Conservation (phyloP, 257 asterid genomes). For the Penstemon barbatus region DNA sequence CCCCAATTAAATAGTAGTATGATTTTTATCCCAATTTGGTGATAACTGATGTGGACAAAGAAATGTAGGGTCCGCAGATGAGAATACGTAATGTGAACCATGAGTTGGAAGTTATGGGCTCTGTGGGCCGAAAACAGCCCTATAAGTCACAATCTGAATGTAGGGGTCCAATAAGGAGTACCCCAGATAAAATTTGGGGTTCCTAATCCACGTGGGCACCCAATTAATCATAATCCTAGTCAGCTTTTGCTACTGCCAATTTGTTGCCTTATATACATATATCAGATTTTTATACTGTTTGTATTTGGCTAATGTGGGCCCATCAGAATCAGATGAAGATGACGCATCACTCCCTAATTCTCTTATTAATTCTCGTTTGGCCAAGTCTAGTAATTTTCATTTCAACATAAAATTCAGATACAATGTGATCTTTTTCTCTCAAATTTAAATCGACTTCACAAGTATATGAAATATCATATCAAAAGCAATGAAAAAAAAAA, state of each 20-base stretch:
- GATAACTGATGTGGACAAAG: too few relatives aligned
- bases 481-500: too few relatives aligned
- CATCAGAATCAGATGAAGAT: constrained; percentile 38
- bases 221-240: constrained; percentile 18
- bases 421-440: not conserved
- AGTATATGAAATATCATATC: constrained; percentile 6
- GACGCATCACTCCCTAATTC: constrained; percentile 32
- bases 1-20: too few relatives aligned
- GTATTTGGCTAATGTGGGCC: constrained; percentile 33
- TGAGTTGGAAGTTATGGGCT: constrained; percentile 56
- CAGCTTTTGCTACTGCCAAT: constrained; percentile 41
- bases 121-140: constrained; percentile 42
- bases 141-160: constrained; percentile 31
- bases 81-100: constrained; percentile 31
- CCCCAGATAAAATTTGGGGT: constrained; percentile 21
- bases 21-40: too few relatives aligned
- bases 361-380: constrained; percentile 1
- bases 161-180: constrained; percentile 40
- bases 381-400: constrained; percentile 16
- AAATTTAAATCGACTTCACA: not conserved
- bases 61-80: too few relatives aligned
- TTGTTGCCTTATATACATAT: constrained; percentile 15
- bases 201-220: constrained; percentile 59
- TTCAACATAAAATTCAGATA: not conserved
- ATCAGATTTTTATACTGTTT: constrained; percentile 27